These are phyloP conservation scores for Elsinoe necatrix DNA, from an alignment of 2,329 filamentous ascomycete genomes.

Conservation along the genomic window DNA sequence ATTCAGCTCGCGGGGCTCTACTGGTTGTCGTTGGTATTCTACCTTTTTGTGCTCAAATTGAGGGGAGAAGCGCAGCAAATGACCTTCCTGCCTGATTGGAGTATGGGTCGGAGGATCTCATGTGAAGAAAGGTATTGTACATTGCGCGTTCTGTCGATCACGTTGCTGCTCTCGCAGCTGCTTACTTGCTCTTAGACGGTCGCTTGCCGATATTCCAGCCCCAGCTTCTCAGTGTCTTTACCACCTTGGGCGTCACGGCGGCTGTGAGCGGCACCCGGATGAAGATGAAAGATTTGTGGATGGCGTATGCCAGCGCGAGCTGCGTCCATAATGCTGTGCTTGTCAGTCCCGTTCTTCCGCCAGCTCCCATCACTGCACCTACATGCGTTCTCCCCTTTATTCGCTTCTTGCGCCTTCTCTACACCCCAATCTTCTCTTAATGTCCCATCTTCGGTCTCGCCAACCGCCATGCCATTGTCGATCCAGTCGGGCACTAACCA, in stretches of 20 bases:
- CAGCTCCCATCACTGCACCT: constrained; percentile 13
- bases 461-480: constrained; percentile 17
- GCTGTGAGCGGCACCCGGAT: constrained; percentile 86
- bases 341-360: background rate
- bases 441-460: constrained; percentile 23
- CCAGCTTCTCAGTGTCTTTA: constrained; percentile 77
- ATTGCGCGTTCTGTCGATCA: background rate
- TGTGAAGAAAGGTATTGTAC: background rate
- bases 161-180: background rate
- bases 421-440: constrained; percentile 20
- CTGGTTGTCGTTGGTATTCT: background rate
- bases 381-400: constrained; percentile 23
- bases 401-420: constrained; percentile 22
- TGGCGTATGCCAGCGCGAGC: constrained; percentile 84
- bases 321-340: constrained; percentile 65
- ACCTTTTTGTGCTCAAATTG: background rate
- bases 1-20: background rate
- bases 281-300: constrained; percentile 98
- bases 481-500: constrained; percentile 43
- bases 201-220: constrained; percentile 91
- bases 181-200: constrained; percentile 31
- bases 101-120: background rate
- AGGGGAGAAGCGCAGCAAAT: background rate
- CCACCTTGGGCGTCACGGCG: constrained; percentile 87
- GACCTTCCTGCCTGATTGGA: background rate